A percentile compares a stretch with the other conserved stretches of the same genome.
Evolutionary conservation across 2,329 filamentous ascomycete genomes (phyloP).

Genomic region (Passalora sequoiae): DNA sequence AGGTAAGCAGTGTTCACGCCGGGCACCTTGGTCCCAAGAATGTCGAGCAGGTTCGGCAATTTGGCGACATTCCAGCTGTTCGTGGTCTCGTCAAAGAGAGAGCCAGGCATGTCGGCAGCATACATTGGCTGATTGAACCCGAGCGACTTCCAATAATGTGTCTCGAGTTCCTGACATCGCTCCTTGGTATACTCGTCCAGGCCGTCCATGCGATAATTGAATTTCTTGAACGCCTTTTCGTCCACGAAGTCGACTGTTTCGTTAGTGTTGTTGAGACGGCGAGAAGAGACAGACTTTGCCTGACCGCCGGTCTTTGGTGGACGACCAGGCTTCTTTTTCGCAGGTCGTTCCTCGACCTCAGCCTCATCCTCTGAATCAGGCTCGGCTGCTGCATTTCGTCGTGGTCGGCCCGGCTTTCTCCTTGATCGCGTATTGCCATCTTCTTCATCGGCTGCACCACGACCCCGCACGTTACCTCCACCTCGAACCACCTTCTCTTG

Average conservation of each 20-base stretch:
- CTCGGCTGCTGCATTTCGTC: constrained; percentile 34
- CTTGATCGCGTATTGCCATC: constrained; percentile 37
- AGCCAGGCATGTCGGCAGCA: constrained; percentile 92
- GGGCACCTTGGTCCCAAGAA: constrained; percentile 89
- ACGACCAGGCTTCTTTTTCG: constrained; percentile 41
- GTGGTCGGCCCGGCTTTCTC: constrained; percentile 47
- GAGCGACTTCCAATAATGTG: constrained; percentile 93
- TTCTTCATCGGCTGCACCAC: constrained; percentile 23
- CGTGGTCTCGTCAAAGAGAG: constrained; percentile 81
- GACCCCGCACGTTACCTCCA: constrained; percentile 28
- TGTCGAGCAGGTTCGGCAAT: constrained; percentile 85
- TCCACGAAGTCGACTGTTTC: constrained; percentile 76
- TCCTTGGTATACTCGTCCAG: constrained; percentile 85
- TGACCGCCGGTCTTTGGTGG: constrained; percentile 54
- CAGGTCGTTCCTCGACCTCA: constrained; percentile 42
- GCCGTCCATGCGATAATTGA: constrained; percentile 80
- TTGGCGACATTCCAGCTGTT: constrained; percentile 92
- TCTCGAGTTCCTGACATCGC: constrained; percentile 88
- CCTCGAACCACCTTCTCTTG: constrained; percentile 45
- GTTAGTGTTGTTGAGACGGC: constrained; percentile 77
- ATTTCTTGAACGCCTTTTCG: constrained; percentile 82
- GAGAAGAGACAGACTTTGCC: constrained; percentile 71
- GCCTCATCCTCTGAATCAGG: constrained; percentile 29
- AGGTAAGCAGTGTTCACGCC: constrained; percentile 98
- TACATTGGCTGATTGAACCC: constrained; percentile 94